Base-by-base conservation (phyloP, 805 yeast genomes). In the Wickerhamomyces sydowiorum region DNA sequence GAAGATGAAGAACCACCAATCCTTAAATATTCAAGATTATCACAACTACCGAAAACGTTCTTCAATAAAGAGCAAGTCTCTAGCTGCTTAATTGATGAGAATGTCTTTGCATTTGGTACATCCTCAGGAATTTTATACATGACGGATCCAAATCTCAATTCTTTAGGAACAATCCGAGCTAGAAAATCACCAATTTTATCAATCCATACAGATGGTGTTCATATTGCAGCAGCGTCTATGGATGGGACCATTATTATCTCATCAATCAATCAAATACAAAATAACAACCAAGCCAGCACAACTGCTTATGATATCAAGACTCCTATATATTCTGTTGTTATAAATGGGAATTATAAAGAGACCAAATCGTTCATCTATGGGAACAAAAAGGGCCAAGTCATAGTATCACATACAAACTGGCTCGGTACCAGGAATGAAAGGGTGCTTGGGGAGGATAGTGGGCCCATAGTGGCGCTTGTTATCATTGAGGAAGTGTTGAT, bases 241-340 rank as follows among this genome's bases (percentile, higher is more conserved):
- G 99, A 93, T 58, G 99, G 99, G 0, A 85, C 96, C 0, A 84
- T 91, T 0, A 88, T 88, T 2, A 75, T 88, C 5, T 93, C 96
- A 0, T 75, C 89, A 2, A 65, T 86, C 1, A 32, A 36, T 4
- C 53, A 48, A 22, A 37, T 51, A 19, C 51, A 49, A 32, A 45
- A 43, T 7, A 39, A 45, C 19, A 39, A 39, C 18, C 46, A 53
- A 13, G 37, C 56, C 1, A 42, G 42, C n/a, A 41, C 53, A 1
- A 68, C 73, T 0, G 89, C 88, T 3, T 82, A 76, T 51, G 95
- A 90, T 61, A 86, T 89, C 60, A 82, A 84, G 52, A 68, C 97
- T 23, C 97, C 98, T 0, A 75, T 93, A 0, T 95, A 89, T 56
- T 80, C 95, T 0, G 95, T 91, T 3, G 86, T 88, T 0, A 61